Base-by-base conservation (phyloP, 1,139 yeast genomes). In the Suhomyces guaymorum region DNA sequence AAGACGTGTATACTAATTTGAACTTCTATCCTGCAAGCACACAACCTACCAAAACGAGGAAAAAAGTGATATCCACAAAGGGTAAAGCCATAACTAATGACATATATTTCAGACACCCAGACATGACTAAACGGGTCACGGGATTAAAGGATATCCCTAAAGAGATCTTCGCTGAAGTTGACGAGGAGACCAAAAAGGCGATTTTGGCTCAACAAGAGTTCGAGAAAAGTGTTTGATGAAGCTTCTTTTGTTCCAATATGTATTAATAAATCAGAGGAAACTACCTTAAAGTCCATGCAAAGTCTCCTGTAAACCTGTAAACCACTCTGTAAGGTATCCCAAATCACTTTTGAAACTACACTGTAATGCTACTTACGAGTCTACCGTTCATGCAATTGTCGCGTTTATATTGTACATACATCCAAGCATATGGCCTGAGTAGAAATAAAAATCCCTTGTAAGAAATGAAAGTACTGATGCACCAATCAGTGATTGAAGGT, bases 1-100 rank as follows among this genome's bases (percentile, higher is more conserved):
- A 82, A 52, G 98, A 92, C 57, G 78, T 86, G 1, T 92, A 88
- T 55, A 83, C 96, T 0, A 95, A 94, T 18, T 69, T 83, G 27
- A 69, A 73, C 24, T 87, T 88, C 52, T 79, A 75, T 28, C 96
- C 97, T 1, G 54, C 52, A n/a, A 63, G 70, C 6, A 82, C 95
- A 2, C 97, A 92, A 59, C 87, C 97, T 0, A 66, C 75, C 0
- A 52, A 57, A 36, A 55, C 72, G 3, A 57, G 53, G 17, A 34
- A 25, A 26, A 13, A 30, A 8, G 29, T 37, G 12, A 52, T 72
- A 44, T 46, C 41, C 26, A 70, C 65, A 37, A 23, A 41, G 3
- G 38, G 37, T n/a, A 17, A 18, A 2, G 29, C 24, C 6, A 31
- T 48, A 7, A 32, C 28, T 8, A 71, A 77, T 41, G 82, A 80